Conservation (phyloP, 169 alveolate species). For the Eimeria maxima region DNA sequence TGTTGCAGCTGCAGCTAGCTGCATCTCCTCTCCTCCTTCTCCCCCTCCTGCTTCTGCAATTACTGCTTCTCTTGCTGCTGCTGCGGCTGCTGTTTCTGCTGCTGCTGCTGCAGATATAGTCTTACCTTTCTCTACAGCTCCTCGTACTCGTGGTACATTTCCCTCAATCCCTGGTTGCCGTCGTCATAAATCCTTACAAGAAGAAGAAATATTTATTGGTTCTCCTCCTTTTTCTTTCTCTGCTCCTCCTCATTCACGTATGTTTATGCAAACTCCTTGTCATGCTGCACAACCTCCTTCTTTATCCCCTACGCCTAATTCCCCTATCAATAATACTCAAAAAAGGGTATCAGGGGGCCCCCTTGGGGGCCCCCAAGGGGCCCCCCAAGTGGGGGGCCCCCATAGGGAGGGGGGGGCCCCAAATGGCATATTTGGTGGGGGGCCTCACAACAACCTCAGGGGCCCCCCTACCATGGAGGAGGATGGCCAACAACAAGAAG, state of each 20-base stretch:
- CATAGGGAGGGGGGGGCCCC: background rate
- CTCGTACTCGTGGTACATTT: background rate
- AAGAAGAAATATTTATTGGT: background rate
- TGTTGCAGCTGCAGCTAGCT: too few species aligned
- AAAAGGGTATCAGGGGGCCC: background rate
- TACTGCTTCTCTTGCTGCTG: too few species aligned
- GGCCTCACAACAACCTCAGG: background rate
- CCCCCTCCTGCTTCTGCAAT: too few species aligned
- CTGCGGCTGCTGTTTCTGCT: background rate
- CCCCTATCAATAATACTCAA: background rate
- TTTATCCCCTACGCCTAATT: background rate
- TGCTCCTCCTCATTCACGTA: slow-evolving; percentile 14
- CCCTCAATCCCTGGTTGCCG: background rate
- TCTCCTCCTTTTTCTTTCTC: background rate
- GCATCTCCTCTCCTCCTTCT: too few species aligned
- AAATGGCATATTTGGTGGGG: background rate
- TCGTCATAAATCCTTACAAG: background rate
- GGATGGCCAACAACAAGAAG: too few species aligned
- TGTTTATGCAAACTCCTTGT: background rate
- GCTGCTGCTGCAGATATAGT: background rate
- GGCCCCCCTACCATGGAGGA: background rate
- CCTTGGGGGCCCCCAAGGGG: too few species aligned
- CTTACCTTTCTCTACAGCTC: background rate
- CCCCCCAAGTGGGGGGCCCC: background rate
- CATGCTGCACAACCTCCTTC: background rate